Percentiles rank a stretch among this genome's conserved stretches.
These are phyloP conservation scores for Ormosia semicastrata DNA, from an alignment of 306 rosid species.

Conservation along the genomic window DNA sequence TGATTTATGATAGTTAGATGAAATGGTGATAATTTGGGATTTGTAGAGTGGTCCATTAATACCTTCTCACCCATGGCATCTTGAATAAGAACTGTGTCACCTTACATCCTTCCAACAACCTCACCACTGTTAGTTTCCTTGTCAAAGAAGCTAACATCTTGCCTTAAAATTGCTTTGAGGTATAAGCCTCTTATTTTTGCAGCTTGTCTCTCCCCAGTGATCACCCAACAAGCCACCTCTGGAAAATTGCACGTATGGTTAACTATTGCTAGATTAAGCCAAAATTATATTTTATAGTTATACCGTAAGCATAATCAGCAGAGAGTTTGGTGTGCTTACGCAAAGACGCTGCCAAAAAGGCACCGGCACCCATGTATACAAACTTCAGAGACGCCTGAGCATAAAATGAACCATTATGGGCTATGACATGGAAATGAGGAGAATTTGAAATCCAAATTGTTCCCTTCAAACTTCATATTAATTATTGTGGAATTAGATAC, in stretches of 20 bases:
- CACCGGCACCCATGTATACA: conserved; percentile 52
- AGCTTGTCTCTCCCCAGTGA: conserved; percentile 86
- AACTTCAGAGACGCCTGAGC: conserved; percentile 57
- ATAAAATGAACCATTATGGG: conserved; percentile 4
- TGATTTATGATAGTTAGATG: background rate
- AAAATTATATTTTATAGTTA: background rate
- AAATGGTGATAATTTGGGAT: background rate
- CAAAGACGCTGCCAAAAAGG: conserved; percentile 49
- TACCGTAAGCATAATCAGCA: background rate
- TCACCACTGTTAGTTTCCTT: conserved; percentile 67
- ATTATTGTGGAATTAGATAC: background rate
- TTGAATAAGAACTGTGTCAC: conserved; percentile 85
- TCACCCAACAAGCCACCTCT: conserved; percentile 87
- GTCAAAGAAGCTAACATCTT: conserved; percentile 78
- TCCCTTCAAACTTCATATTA: background rate
- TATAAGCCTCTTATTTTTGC: conserved; percentile 72
- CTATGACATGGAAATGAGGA: conserved; percentile 15
- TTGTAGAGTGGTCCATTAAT: background rate
- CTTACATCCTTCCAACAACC: conserved; percentile 78
- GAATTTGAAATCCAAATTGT: background rate
- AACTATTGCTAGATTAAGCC: conserved; percentile 5
- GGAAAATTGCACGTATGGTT: background rate
- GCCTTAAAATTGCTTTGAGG: conserved; percentile 73
- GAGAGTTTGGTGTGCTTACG: conserved; percentile 51
- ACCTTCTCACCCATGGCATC: conserved; percentile 94